Percentiles rank a stretch among this genome's conserved stretches.
These are phyloP conservation scores for Linum trigynum DNA, from an alignment of 345 rosid species.

Conservation along the genomic window DNA sequence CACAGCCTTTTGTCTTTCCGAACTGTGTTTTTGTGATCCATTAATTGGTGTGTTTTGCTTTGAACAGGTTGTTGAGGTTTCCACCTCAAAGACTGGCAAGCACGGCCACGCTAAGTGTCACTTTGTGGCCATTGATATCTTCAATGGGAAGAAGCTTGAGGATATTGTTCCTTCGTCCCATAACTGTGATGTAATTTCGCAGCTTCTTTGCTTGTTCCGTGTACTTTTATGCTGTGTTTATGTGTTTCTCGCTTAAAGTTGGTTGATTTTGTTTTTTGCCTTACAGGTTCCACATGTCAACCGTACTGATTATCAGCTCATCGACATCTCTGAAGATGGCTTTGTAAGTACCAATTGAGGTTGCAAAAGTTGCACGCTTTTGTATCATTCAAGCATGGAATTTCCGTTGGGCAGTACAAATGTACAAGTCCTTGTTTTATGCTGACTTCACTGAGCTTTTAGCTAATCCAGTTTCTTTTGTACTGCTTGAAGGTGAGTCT, in stretches of 20 bases:
- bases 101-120: slow-evolving; percentile 80
- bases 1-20: too few relatives aligned
- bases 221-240: not conserved
- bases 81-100: slow-evolving; percentile 71
- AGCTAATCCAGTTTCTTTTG: slow-evolving; percentile 1
- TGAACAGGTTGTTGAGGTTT: slow-evolving; percentile 64
- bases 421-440: not conserved
- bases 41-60: not conserved
- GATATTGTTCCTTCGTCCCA: slow-evolving; percentile 73
- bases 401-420: slow-evolving; percentile 5
- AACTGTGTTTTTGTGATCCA: not conserved
- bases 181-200: slow-evolving; percentile 54
- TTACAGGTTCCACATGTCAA: slow-evolving; percentile 63
- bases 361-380: not conserved
- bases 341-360: slow-evolving; percentile 38
- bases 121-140: slow-evolving; percentile 65
- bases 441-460: not conserved
- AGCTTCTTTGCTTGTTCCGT: not conserved
- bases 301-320: slow-evolving; percentile 65
- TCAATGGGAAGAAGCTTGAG: slow-evolving; percentile 64
- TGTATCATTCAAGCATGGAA: not conserved
- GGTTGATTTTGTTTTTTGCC: slow-evolving; percentile 5
- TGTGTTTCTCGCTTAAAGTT: slow-evolving; percentile 1
- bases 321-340: slow-evolving; percentile 76
- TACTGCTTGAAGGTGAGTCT: slow-evolving; percentile 45